Percentiles rank a stretch among this genome's conserved stretches.
Conservation (phyloP, 78 protist genomes). For the Pigoraptor vietnamica region DNA sequence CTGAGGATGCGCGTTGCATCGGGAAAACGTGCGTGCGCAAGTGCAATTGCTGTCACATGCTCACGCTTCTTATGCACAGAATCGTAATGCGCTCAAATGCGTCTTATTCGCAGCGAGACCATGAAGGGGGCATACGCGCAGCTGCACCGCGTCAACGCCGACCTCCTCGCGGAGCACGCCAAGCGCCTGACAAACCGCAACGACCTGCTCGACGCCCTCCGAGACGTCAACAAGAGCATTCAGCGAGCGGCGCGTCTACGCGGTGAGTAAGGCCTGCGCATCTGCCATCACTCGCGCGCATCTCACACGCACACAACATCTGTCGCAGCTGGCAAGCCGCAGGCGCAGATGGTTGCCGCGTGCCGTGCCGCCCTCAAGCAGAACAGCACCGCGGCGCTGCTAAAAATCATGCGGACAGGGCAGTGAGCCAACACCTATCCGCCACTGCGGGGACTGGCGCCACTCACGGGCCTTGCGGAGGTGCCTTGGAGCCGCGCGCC, state of each 20-base stretch:
- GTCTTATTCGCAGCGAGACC: background rate
- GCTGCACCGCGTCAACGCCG: background rate
- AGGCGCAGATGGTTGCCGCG: background rate
- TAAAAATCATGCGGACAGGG: too few relatives aligned
- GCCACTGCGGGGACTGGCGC: too few relatives aligned
- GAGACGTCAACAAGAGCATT: background rate
- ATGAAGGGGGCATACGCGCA: background rate
- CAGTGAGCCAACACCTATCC: too few relatives aligned
- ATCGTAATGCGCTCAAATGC: background rate
- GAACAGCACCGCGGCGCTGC: background rate
- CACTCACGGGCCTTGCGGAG: too few relatives aligned
- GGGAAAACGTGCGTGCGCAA: background rate
- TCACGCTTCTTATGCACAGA: background rate
- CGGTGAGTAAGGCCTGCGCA: background rate
- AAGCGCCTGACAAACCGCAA: background rate
- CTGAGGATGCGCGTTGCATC: background rate
- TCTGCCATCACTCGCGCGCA: background rate
- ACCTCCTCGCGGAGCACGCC: background rate
- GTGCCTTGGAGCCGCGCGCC: too few relatives aligned
- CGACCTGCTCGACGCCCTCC: background rate
- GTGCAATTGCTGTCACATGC: background rate
- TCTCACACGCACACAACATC: background rate
- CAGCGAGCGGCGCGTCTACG: background rate
- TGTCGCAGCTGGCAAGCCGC: background rate
- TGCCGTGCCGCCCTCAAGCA: background rate